A percentile compares a stretch with the other conserved stretches of the same genome.
phyloP scores from a whole-genome alignment of 352 stramenopile species.

The Phytophthora tentaculata region DNA sequence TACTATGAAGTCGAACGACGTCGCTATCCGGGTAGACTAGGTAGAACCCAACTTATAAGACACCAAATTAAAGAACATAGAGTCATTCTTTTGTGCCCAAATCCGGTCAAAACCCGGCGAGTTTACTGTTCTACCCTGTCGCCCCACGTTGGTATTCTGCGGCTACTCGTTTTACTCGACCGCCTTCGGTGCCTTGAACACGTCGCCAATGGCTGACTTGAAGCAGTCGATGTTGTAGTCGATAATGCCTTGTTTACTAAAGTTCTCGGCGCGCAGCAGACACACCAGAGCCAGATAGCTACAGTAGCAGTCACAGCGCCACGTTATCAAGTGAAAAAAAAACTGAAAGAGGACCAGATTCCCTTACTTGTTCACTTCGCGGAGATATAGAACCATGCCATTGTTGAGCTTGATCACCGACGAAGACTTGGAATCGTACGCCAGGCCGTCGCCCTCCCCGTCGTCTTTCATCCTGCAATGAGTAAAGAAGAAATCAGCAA shows the following conservation, averaged over 20 bases:
- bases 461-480: conserved; percentile 86
- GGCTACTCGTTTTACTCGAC: too few species aligned
- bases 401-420: conserved; percentile 98
- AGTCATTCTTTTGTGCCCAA: too few species aligned
- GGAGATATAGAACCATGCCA: conserved; percentile 96
- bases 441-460: conserved; percentile 90
- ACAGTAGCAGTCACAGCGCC: too few species aligned
- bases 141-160: too few species aligned
- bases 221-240: conserved; percentile 99
- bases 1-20: conserved; percentile 31
- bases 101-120: too few species aligned
- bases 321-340: too few species aligned
- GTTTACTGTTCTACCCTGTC: too few species aligned
- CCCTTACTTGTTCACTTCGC: conserved; percentile 92
- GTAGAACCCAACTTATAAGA: background rate
- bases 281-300: conserved; percentile 98
- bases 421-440: conserved; percentile 96
- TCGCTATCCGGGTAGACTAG: conserved; percentile 14
- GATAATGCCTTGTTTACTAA: conserved; percentile 98
- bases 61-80: background rate
- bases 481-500: background rate
- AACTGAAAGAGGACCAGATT: conserved; percentile 4
- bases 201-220: conserved; percentile 93
- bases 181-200: conserved; percentile 82
- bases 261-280: conserved; percentile 96